A percentile compares a stretch with the other conserved stretches of the same genome.
Evolutionary conservation across 164 flowering plant species (phyloP).

Genomic region (Berberis thunbergii): DNA sequence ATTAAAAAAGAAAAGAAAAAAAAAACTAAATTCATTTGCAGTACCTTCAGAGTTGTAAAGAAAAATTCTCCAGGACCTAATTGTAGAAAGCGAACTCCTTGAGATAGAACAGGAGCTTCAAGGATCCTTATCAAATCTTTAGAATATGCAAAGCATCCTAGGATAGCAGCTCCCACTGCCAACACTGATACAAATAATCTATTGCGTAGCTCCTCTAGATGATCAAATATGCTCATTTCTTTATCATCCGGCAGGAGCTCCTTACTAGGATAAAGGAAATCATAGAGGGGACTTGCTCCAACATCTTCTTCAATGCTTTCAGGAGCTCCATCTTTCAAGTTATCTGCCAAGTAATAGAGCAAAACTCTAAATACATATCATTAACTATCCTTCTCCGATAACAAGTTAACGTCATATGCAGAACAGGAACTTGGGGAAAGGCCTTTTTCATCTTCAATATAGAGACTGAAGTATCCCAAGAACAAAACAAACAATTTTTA

Average conservation of each 20-base stretch:
- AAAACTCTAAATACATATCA: conserved; percentile 2
- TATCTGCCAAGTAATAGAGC: conserved; percentile 17
- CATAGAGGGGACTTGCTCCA: conserved; percentile 41
- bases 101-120: conserved; percentile 67
- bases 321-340: conserved; percentile 16
- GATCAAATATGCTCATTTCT: conserved; percentile 92
- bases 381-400: neutral
- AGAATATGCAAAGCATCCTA: conserved; percentile 86
- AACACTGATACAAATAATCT: conserved; percentile 81
- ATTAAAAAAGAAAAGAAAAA: neutral
- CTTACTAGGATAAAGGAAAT: conserved; percentile 79
- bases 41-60: conserved; percentile 93
- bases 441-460: too few species aligned
- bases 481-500: too few species aligned
- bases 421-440: too few species aligned
- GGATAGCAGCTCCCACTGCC: conserved; percentile 88
- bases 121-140: conserved; percentile 77
- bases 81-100: conserved; percentile 89
- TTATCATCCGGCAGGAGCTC: conserved; percentile 94
- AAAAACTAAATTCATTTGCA: neutral
- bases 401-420: neutral
- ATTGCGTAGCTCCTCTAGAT: conserved; percentile 85
- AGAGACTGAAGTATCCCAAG: too few species aligned
- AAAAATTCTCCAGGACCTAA: conserved; percentile 97
- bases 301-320: conserved; percentile 25